A percentile compares a stretch with the other conserved stretches of the same genome.
These are phyloP conservation scores for Scolecobasidium constrictum DNA, from an alignment of 2,329 filamentous ascomycete species.

Conservation along the genomic window DNA sequence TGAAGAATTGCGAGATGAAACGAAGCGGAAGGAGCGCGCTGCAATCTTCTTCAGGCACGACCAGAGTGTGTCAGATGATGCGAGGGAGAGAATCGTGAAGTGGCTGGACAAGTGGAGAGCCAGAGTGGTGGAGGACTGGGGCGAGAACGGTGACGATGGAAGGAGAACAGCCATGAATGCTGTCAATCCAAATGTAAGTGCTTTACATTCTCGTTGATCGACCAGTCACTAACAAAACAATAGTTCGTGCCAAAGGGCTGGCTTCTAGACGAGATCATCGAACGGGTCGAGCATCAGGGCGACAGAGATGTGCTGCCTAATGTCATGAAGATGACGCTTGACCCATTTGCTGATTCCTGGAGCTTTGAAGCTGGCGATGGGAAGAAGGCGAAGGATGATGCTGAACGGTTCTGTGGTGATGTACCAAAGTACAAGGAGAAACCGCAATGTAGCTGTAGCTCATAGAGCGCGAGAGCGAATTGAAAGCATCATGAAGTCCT, in stretches of 20 bases:
- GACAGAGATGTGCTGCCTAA: conserved; percentile 69
- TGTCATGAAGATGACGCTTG: conserved; percentile 70
- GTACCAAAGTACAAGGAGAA: conserved; percentile 67
- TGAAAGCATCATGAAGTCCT: no score
- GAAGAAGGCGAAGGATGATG: conserved; percentile 22
- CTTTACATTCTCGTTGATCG: conserved; percentile 8
- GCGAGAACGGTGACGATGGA: conserved; percentile 44
- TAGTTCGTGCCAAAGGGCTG: conserved; percentile 78
- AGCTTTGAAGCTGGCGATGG: conserved; percentile 51
- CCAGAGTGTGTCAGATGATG: conserved; percentile 48
- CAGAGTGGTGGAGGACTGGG: conserved; percentile 69
- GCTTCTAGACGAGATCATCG: conserved; percentile 89
- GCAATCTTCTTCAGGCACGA: conserved; percentile 71
- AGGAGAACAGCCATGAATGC: conserved; percentile 65
- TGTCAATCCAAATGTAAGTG: conserved; percentile 66
- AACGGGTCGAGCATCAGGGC: conserved; percentile 71
- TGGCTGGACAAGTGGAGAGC: conserved; percentile 76
- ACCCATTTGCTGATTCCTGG: conserved; percentile 79
- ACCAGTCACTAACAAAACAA: background rate
- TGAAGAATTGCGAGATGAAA: conserved; percentile 52
- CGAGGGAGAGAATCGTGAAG: conserved; percentile 53
- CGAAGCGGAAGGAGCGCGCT: conserved; percentile 53
- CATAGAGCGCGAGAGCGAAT: conserved; percentile 35
- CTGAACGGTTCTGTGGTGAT: conserved; percentile 74
- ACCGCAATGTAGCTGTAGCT: conserved; percentile 94